A percentile compares a stretch with the other conserved stretches of the same genome.
Evolutionary conservation across 805 yeast genomes (phyloP).

Genomic region (Candida succiphila): DNA sequence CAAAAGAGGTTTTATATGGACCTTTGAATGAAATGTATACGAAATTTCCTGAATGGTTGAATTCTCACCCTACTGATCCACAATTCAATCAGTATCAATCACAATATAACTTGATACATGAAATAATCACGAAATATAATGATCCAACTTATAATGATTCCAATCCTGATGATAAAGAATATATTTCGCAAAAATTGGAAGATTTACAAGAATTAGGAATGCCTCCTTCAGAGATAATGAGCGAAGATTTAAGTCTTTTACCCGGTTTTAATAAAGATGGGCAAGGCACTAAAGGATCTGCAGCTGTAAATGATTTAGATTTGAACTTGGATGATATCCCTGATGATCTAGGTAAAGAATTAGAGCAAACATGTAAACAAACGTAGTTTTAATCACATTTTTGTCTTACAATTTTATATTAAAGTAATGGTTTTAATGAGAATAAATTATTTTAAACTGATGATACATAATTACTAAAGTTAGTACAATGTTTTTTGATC

Average conservation of each 20-base stretch:
- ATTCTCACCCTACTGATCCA: constrained; percentile 27
- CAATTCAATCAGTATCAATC: constrained; percentile 38
- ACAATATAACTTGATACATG: constrained; percentile 53
- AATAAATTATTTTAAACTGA: not conserved
- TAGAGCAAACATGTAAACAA: constrained; percentile 51
- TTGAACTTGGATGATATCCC: constrained; percentile 46
- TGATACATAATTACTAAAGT: not conserved
- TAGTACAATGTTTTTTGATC: not conserved
- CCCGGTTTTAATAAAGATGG: constrained; percentile 35
- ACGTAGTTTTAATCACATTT: not conserved
- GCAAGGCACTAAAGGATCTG: constrained; percentile 9
- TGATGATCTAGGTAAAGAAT: constrained; percentile 36
- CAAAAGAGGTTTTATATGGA: constrained; percentile 79
- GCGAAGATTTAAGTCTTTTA: constrained; percentile 30
- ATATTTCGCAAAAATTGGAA: constrained; percentile 50
- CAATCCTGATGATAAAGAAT: constrained; percentile 32
- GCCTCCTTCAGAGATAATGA: constrained; percentile 67
- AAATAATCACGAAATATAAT: constrained; percentile 62
- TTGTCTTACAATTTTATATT: not conserved
- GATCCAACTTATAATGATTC: constrained; percentile 48
- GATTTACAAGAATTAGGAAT: constrained; percentile 67
- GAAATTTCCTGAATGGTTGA: constrained; percentile 67
- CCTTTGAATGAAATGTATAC: constrained; percentile 74
- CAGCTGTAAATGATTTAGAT: constrained; percentile 26
- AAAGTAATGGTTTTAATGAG: not conserved